Conservation (phyloP, 176 grass and related monocot species). For the Olyra latifolia region DNA sequence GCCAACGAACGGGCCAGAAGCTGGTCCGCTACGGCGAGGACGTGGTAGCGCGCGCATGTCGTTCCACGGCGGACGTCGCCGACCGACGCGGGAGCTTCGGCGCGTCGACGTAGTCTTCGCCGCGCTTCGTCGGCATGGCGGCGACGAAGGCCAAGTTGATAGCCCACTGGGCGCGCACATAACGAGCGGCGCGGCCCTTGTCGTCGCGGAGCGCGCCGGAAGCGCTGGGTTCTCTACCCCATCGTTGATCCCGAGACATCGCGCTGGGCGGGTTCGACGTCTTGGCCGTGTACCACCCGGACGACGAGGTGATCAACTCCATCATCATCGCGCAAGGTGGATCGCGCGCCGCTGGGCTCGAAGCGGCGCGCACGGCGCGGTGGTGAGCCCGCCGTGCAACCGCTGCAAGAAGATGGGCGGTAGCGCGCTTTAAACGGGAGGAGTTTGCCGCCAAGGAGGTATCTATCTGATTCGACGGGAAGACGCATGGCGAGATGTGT, state of each 20-base stretch:
- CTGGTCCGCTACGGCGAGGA: constrained; percentile 48
- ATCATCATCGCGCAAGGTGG: constrained; percentile 56
- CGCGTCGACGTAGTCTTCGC: constrained; percentile 72
- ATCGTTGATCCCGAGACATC: constrained; percentile 58
- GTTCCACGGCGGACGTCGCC: constrained; percentile 66
- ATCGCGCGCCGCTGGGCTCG: background rate
- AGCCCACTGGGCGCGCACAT: constrained; percentile 56
- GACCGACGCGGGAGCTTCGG: constrained; percentile 33
- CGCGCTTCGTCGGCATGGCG: constrained; percentile 66
- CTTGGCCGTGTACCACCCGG: constrained; percentile 58
- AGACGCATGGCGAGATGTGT: background rate
- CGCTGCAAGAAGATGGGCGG: constrained; percentile 31
- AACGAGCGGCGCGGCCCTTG: constrained; percentile 46
- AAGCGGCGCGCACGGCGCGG: background rate
- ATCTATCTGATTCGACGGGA: background rate
- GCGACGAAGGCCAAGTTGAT: constrained; percentile 57
- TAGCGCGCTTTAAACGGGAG: background rate
- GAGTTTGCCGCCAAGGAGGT: constrained; percentile 1
- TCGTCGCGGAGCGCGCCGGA: constrained; percentile 67
- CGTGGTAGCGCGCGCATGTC: constrained; percentile 41
- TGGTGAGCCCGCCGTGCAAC: constrained; percentile 27
- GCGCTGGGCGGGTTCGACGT: constrained; percentile 57
- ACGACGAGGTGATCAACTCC: constrained; percentile 57
- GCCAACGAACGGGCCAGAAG: constrained; percentile 58
- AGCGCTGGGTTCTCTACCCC: constrained; percentile 69